Percentiles rank a stretch among this genome's conserved stretches.
phyloP scores from a whole-genome alignment of 1,284 basidiomycete species.

The Apiotrichum gamsii region DNA sequence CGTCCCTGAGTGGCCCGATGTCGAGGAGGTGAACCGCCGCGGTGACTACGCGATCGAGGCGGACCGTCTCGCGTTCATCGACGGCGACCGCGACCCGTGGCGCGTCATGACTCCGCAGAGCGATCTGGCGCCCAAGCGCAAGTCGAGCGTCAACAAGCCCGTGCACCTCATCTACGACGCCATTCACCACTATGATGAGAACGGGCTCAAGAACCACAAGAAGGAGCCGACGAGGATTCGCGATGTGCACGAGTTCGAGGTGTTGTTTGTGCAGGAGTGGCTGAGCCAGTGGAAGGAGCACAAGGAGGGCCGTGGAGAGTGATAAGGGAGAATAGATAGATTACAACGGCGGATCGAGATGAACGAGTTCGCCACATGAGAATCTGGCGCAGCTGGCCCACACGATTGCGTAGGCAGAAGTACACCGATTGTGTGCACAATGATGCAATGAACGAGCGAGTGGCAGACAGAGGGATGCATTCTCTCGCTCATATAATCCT shows the following conservation, averaged over 20 bases:
- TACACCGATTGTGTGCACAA: too few relatives aligned
- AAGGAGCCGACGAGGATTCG: conserved; percentile 73
- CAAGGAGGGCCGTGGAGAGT: conserved; percentile 9
- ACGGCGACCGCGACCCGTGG: conserved; percentile 65
- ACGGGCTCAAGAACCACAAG: conserved; percentile 60
- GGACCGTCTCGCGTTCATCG: conserved; percentile 73
- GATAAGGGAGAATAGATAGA: too few relatives aligned
- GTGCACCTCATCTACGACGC: conserved; percentile 85
- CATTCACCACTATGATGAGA: conserved; percentile 88
- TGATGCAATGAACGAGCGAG: too few relatives aligned
- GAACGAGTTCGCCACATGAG: too few relatives aligned
- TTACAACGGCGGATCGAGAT: too few relatives aligned
- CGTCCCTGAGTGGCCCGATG: conserved; percentile 67
- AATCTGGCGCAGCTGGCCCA: too few relatives aligned
- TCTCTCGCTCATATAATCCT: too few relatives aligned
- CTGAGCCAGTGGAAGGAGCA: conserved; percentile 56
- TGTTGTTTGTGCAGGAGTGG: conserved; percentile 76
- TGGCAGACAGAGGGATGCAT: too few relatives aligned
- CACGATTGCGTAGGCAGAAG: too few relatives aligned
- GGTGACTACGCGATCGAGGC: conserved; percentile 69
- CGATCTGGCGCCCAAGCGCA: conserved; percentile 61
- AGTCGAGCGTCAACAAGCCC: conserved; percentile 66
- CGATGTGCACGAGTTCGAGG: conserved; percentile 72
- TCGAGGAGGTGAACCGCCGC: conserved; percentile 69
- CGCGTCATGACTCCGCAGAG: conserved; percentile 77